phyloP scores from a whole-genome alignment of 805 yeast species.

The Ogataea nitratoaversa region DNA sequence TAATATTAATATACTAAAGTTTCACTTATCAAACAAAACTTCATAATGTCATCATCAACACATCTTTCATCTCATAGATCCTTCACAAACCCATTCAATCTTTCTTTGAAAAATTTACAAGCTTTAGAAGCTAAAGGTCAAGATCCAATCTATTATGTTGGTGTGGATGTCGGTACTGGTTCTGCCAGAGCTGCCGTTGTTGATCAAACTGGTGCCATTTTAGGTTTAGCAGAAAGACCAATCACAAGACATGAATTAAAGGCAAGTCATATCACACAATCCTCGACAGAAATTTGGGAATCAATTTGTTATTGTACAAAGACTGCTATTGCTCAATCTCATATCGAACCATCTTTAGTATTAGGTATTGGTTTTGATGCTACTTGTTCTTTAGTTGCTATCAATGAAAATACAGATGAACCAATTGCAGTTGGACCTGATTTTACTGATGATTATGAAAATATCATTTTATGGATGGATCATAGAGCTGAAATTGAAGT shows the following conservation, averaged over 20 bases:
- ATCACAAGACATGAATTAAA: constrained; percentile 73
- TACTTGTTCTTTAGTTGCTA: constrained; percentile 88
- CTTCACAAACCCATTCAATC: constrained; percentile 32
- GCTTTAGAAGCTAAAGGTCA: constrained; percentile 13
- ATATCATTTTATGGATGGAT: constrained; percentile 97
- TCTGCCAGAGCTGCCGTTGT: constrained; percentile 93
- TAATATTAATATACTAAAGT: too few relatives aligned
- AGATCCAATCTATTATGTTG: constrained; percentile 32
- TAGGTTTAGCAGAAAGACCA: constrained; percentile 74
- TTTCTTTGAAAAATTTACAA: constrained; percentile 30
- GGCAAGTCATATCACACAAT: constrained; percentile 76
- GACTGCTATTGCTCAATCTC: constrained; percentile 68
- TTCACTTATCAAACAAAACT: not conserved
- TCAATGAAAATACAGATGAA: constrained; percentile 56
- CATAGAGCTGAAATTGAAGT: constrained; percentile 89
- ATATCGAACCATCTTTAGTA: constrained; percentile 61
- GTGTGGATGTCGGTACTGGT: constrained; percentile 80
- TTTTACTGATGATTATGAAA: constrained; percentile 65
- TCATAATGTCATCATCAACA: constrained; percentile 3
- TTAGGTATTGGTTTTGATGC: constrained; percentile 96
- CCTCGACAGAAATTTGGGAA: constrained; percentile 88
- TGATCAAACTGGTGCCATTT: constrained; percentile 75
- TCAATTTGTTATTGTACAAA: constrained; percentile 80
- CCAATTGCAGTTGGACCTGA: constrained; percentile 94
- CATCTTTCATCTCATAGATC: constrained; percentile 13